Base-by-base conservation (phyloP, 2,329 filamentous ascomycete genomes). In the Calonectria pseudoreteaudii region DNA sequence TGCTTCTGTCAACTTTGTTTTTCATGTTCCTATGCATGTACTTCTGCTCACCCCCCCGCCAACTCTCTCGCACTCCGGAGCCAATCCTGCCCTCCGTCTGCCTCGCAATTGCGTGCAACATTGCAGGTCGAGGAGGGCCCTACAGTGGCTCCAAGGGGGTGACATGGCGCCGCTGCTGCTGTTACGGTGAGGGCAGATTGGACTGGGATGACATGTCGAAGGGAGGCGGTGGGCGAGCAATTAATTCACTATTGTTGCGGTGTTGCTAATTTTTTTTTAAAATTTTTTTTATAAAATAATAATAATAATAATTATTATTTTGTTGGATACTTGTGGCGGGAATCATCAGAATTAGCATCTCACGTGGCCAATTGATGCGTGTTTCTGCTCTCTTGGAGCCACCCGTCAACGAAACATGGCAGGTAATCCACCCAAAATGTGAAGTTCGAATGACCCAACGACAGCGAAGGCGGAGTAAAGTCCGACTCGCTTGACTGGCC, bases 61-160 rank as follows among this genome's bases (percentile, higher is more conserved):
- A 7, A 20, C 8, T 18, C 31, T 34, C 2, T 18, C 16, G 31
- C 31, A 34, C 31, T 34, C 31, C 31, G 18, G 50, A 44, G 50
- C 50, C 28, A 53, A 53, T 53, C 28, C 50, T 53, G 23, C 26
- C 10, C 44, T 47, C 38, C 31, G 31, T 20, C 34, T 38, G n/a
- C 56, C 31, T 64, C n/a, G n/a, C n/a, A n/a, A n/a, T n/a, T 64
- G 60, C 60, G 26, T 64, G 36, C 60, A 64, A 31, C 60, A 64
- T 31, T 64, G 60, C 60, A n/a, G 60, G 60, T 28, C 44, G 41
- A 47, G 18, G 16, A 20, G 18, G 44, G 44, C 44, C 44, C 44
- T 23, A 13, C 44, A 23, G n/a, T 47, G 38, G 36, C 26, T 16
- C 38, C 28, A 20, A 38, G 23, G 58, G 58, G 60, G 60, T 64